These are phyloP conservation scores for Purpureocillium takamizusanense DNA, from an alignment of 2,329 filamentous ascomycete species.

Conservation along the genomic window DNA sequence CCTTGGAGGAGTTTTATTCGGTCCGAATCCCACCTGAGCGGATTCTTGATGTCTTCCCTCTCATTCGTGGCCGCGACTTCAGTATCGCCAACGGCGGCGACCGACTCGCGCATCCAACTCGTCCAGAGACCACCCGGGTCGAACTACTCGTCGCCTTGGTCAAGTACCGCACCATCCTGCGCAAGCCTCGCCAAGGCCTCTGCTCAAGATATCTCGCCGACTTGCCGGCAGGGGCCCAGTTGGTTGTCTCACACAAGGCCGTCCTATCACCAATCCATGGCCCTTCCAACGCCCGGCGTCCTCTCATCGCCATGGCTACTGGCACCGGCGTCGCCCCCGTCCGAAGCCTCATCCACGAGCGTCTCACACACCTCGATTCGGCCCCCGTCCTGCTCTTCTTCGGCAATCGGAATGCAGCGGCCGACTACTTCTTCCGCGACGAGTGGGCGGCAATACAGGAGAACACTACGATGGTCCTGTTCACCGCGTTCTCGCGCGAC, in stretches of 20 bases:
- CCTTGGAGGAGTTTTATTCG: conserved; percentile 80
- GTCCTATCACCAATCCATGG: conserved; percentile 32
- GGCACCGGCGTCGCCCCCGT: conserved; percentile 85
- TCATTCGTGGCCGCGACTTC: conserved; percentile 83
- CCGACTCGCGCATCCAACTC: conserved; percentile 19
- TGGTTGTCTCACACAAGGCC: conserved; percentile 52
- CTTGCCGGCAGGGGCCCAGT: conserved; percentile 45
- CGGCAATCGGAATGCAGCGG: conserved; percentile 64
- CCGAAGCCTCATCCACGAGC: conserved; percentile 70
- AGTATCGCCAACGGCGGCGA: conserved; percentile 74
- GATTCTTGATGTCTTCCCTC: conserved; percentile 64
- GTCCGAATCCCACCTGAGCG: conserved; percentile 73
- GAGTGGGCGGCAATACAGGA: conserved; percentile 52
- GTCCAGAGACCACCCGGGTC: conserved; percentile 34
- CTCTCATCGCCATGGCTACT: conserved; percentile 71
- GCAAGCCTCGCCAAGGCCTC: conserved; percentile 74
- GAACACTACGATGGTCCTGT: conserved; percentile 17
- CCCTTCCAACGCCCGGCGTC: conserved; percentile 28
- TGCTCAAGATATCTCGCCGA: conserved; percentile 78
- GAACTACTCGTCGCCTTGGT: conserved; percentile 81
- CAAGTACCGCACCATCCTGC: conserved; percentile 82
- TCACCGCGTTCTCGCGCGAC: conserved; percentile 41
- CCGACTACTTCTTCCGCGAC: conserved; percentile 73
- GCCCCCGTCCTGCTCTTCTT: conserved; percentile 62
- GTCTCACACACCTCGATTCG: conserved; percentile 25